phyloP scores from a whole-genome alignment of 75 land plant genomes.

The Larix kaempferi region DNA sequence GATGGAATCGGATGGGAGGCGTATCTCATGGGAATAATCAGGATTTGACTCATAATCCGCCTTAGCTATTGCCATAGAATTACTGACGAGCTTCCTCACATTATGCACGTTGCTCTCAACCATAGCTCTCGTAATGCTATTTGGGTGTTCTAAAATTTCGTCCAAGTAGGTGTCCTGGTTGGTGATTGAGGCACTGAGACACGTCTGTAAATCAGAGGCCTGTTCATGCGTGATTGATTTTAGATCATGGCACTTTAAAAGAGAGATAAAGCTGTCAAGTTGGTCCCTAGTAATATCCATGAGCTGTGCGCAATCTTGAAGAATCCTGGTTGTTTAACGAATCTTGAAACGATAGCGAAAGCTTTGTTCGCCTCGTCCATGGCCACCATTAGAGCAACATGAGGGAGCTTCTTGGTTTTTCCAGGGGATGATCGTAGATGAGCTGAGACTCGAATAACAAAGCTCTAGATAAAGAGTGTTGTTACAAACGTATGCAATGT shows the following conservation, averaged over 20 bases:
- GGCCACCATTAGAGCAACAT: neutral
- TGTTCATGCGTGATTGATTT: neutral
- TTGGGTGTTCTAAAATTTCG: conserved; percentile 1
- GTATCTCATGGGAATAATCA: neutral
- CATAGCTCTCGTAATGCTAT: neutral
- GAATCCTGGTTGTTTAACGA: neutral
- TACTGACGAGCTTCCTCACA: neutral
- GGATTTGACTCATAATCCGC: too few species aligned
- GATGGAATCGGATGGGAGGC: neutral
- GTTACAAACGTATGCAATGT: neutral
- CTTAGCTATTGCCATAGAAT: neutral
- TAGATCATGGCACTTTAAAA: neutral
- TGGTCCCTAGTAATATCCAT: neutral
- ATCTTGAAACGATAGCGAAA: neutral
- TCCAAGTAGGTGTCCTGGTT: conserved; percentile 11
- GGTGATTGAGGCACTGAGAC: conserved; percentile 19
- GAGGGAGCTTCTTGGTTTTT: too few species aligned
- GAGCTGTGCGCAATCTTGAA: neutral
- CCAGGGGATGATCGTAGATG: too few species aligned
- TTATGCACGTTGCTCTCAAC: neutral
- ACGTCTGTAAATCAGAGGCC: conserved; percentile 9
- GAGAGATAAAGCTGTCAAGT: neutral
- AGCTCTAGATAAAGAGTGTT: neutral
- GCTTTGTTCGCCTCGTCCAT: neutral
- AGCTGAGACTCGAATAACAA: neutral